These are phyloP conservation scores for Huntiella savannae DNA, from an alignment of 2,329 filamentous ascomycete genomes.

Conservation along the genomic window DNA sequence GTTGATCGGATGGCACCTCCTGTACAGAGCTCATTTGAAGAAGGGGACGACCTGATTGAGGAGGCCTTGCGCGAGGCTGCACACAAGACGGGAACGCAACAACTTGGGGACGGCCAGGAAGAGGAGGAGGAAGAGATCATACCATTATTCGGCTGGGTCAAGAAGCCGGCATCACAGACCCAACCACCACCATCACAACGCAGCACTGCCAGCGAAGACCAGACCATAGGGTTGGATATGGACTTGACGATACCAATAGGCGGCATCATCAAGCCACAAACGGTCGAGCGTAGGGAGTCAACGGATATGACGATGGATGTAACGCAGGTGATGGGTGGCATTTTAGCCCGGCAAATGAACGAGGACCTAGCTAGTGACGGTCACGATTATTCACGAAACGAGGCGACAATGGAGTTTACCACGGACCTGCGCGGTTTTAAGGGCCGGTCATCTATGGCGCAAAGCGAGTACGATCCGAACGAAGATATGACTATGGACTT, in stretches of 20 bases:
- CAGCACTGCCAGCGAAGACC: slow-evolving; percentile 11
- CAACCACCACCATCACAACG: not conserved
- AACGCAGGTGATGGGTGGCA: slow-evolving; percentile 63
- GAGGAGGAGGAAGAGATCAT: slow-evolving; percentile 47
- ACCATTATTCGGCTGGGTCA: slow-evolving; percentile 57
- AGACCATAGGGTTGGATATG: slow-evolving; percentile 29
- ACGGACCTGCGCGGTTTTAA: slow-evolving; percentile 56
- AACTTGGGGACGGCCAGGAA: slow-evolving; percentile 42
- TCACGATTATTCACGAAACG: slow-evolving; percentile 23
- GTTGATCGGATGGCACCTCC: slow-evolving; percentile 57
- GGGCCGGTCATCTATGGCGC: slow-evolving; percentile 16
- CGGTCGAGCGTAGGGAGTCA: slow-evolving; percentile 34
- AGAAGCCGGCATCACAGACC: slow-evolving; percentile 24
- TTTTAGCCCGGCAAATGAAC: slow-evolving; percentile 33
- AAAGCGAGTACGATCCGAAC: slow-evolving; percentile 24
- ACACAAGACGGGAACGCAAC: slow-evolving; percentile 53
- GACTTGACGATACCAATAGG: slow-evolving; percentile 37
- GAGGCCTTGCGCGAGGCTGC: slow-evolving; percentile 60
- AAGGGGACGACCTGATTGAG: slow-evolving; percentile 51
- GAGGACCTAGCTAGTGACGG: slow-evolving; percentile 14
- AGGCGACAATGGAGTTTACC: slow-evolving; percentile 64
- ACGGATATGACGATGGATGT: slow-evolving; percentile 94
- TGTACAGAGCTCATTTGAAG: slow-evolving; percentile 41
- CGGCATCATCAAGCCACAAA: slow-evolving; percentile 18
- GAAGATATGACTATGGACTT: slow-evolving; percentile 69